Conservation (phyloP, 306 rosid species). For the Dalbergia oliveri region DNA sequence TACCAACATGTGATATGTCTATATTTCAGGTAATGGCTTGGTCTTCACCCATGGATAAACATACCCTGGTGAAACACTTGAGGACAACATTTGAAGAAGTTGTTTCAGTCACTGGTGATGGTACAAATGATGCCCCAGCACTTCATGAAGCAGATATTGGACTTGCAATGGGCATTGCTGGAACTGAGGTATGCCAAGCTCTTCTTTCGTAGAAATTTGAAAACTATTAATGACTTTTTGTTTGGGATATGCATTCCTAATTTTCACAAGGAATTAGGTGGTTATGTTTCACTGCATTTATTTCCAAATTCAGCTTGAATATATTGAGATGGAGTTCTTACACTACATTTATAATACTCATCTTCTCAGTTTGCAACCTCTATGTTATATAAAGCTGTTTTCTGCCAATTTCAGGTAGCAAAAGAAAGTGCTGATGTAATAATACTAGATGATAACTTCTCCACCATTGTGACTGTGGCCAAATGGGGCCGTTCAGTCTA, state of each 20-base stretch:
- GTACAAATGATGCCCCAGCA: slow-evolving; percentile 99
- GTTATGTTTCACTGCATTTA: slow-evolving; percentile 25
- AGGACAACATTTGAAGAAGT: slow-evolving; percentile 92
- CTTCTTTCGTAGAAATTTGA: slow-evolving; percentile 26
- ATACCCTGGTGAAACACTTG: slow-evolving; percentile 82
- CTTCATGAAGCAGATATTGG: slow-evolving; percentile 99
- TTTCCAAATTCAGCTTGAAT: slow-evolving; percentile 38
- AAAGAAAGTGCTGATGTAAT: slow-evolving; percentile 98
- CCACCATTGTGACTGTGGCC: slow-evolving; percentile 94
- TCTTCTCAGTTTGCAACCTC: slow-evolving; percentile 7
- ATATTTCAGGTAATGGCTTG: slow-evolving; percentile 91
- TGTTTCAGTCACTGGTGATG: slow-evolving; percentile 98
- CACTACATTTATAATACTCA: slow-evolving; percentile 10
- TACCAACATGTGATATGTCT: slow-evolving; percentile 34
- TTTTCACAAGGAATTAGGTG: neutral
- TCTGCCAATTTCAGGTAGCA: slow-evolving; percentile 77
- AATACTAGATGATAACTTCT: slow-evolving; percentile 93
- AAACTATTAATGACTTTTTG: slow-evolving; percentile 8
- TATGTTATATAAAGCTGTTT: too few species aligned
- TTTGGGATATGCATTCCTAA: slow-evolving; percentile 23
- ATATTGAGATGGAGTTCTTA: slow-evolving; percentile 24
- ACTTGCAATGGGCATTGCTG: slow-evolving; percentile 98
- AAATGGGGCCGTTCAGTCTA: slow-evolving; percentile 99
- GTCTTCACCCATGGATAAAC: slow-evolving; percentile 98
- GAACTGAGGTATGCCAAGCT: slow-evolving; percentile 79